Base-by-base conservation (phyloP, 108 stramenopile species). In the Fragilaria radians region DNA sequence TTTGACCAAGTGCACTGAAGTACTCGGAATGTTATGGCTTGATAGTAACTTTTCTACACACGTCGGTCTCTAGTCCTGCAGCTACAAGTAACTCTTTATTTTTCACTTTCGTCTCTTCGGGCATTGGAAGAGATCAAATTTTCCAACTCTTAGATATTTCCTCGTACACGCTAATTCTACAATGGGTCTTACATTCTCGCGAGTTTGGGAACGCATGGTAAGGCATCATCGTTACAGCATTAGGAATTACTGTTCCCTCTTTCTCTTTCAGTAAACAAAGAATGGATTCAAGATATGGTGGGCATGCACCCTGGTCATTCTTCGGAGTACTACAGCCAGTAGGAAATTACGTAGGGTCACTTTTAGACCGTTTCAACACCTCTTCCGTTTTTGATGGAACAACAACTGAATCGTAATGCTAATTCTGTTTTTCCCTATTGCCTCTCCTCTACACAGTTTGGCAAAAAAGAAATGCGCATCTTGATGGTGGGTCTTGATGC, bases 401-500 rank as follows among this genome's bases (percentile, higher is more conserved):
- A 4, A 4, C 21, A 28, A 21, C 19, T 4, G 34, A n/a, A 28
- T 59, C 5, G 27, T 31, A 4, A 5, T 36, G 34, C 57, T 19
- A 11, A 7, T 4, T 45, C 42, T 7, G 18, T 45, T 21, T n/a
- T 30, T 28, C 57, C 2, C 24, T 28, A 1, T 0, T 66, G 7
- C 14, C 25, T 24, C 1, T 54, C 62, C 46, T 30, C 4, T 3
- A 27, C 24, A 55, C 59, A 88, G 85, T 95, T 95, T 84, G 93
- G 96, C 59, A 95, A 94, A 87, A 96, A 97, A 85, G 98, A 99
- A 85, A 97, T 97, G 96, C 85, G 98, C 59, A 99, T 99, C 68
- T 84, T 99, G 52, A 99, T 99, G 98, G 98, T 99, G 32, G 98
- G 98, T 77, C 94, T 99, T 61, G 98, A 99, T 85, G 98, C 97